phyloP scores from a whole-genome alignment of 768 basidiomycete species.

The Lyophyllum decastes region DNA sequence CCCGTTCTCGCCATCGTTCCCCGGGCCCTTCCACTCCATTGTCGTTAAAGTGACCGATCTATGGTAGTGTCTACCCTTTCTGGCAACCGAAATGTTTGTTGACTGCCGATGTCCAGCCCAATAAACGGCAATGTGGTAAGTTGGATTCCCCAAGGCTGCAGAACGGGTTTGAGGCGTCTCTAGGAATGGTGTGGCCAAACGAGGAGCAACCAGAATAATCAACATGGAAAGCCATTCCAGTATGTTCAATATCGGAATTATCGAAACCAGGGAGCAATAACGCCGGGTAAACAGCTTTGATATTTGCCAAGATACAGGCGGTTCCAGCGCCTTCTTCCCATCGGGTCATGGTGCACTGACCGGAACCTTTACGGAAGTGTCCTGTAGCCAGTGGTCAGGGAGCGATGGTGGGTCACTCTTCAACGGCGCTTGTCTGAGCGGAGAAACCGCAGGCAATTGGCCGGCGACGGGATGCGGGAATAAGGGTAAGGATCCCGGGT shows the following conservation, averaged over 20 bases:
- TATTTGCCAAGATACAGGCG: conserved; percentile 61
- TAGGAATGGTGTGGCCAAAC: conserved; percentile 59
- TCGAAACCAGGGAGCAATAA: neutral
- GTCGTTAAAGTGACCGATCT: conserved; percentile 54
- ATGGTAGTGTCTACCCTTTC: conserved; percentile 28
- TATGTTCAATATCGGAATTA: conserved; percentile 24
- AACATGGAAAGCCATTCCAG: conserved; percentile 50
- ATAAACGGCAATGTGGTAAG: conserved; percentile 43
- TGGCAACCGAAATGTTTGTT: neutral
- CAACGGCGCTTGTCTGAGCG: conserved; percentile 51
- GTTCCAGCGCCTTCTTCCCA: conserved; percentile 54
- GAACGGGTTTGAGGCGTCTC: neutral
- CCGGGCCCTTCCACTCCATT: conserved; percentile 53
- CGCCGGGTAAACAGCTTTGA: conserved; percentile 47
- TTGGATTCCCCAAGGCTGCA: neutral
- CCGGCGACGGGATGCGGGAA: conserved; percentile 55
- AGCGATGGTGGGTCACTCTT: conserved; percentile 47
- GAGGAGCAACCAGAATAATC: conserved; percentile 38
- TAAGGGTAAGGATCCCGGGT: conserved; percentile 37
- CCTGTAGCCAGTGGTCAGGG: conserved; percentile 59
- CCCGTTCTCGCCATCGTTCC: conserved; percentile 51
- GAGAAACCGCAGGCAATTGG: conserved; percentile 52
- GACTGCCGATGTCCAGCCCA: conserved; percentile 32
- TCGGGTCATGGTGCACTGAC: conserved; percentile 54
- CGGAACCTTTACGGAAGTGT: conserved; percentile 55